Evolutionary conservation across 805 yeast genomes (phyloP).

Genomic region (Suhomyces xylopsoci): DNA sequence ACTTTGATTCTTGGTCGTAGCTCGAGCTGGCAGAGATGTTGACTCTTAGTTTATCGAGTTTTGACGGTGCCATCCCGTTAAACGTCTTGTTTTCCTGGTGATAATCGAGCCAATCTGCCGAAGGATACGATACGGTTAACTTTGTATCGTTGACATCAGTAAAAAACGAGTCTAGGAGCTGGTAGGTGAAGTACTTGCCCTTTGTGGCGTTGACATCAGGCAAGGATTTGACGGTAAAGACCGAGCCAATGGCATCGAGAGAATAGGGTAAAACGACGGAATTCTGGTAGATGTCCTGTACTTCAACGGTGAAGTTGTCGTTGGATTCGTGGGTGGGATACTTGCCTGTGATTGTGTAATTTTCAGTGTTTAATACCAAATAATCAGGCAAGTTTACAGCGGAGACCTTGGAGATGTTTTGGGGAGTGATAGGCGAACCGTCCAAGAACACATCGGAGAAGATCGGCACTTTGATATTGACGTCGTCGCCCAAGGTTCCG

Average conservation of each 20-base stretch:
- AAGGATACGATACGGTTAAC: slow-evolving; percentile 39
- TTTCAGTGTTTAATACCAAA: slow-evolving; percentile 41
- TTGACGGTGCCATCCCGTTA: slow-evolving; percentile 55
- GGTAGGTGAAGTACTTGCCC: slow-evolving; percentile 57
- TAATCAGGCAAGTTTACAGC: slow-evolving; percentile 59
- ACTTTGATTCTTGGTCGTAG: slow-evolving; percentile 27
- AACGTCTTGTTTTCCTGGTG: slow-evolving; percentile 61
- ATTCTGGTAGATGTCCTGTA: slow-evolving; percentile 61
- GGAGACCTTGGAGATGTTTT: slow-evolving; percentile 54
- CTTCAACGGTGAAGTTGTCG: slow-evolving; percentile 51
- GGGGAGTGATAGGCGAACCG: slow-evolving; percentile 42
- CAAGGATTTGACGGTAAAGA: slow-evolving; percentile 54
- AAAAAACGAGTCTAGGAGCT: slow-evolving; percentile 53
- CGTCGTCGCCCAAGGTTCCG: slow-evolving; percentile 59
- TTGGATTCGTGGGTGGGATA: slow-evolving; percentile 47
- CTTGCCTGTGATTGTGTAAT: slow-evolving; percentile 49
- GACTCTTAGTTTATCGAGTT: slow-evolving; percentile 23
- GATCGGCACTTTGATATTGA: slow-evolving; percentile 60
- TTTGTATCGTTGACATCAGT: slow-evolving; percentile 51
- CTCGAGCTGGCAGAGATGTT: slow-evolving; percentile 28
- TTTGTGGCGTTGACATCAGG: slow-evolving; percentile 66
- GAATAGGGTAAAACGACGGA: slow-evolving; percentile 55
- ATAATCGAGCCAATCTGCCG: slow-evolving; percentile 62
- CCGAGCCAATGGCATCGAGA: slow-evolving; percentile 50
- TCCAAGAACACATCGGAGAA: slow-evolving; percentile 63